These are phyloP conservation scores for Candida hispaniensis DNA, from an alignment of 805 yeast species.

Conservation along the genomic window DNA sequence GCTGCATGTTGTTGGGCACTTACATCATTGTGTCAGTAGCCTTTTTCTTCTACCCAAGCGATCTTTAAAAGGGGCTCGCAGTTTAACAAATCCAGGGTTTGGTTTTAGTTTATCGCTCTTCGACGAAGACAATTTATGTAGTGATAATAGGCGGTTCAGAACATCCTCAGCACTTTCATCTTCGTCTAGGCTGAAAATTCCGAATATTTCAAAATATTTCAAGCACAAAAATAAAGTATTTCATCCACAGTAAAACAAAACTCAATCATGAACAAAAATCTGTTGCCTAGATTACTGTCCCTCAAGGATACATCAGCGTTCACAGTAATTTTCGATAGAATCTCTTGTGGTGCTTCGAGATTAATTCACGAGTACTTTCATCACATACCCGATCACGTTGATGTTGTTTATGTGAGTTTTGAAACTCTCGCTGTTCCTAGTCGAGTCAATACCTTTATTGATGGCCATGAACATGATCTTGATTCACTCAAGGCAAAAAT, in stretches of 20 bases:
- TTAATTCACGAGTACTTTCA: slow-evolving; percentile 49
- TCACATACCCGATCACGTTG: slow-evolving; percentile 29
- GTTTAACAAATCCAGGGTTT: no score
- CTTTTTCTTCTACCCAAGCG: slow-evolving; percentile 37
- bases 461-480: slow-evolving; percentile 14
- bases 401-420: slow-evolving; percentile 50
- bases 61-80: no score
- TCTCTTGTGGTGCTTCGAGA: slow-evolving; percentile 53
- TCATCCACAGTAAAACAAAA: no score
- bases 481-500: slow-evolving; percentile 23
- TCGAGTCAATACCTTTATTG: slow-evolving; percentile 24
- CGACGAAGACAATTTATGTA: no score
- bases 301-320: slow-evolving; percentile 70
- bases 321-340: slow-evolving; percentile 54
- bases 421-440: slow-evolving; percentile 41
- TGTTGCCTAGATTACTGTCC: slow-evolving; percentile 55
- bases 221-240: no score
- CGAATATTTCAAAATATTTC: no score
- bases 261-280: no score
- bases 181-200: no score
- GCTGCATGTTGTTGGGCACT: slow-evolving; percentile 80
- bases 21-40: slow-evolving; percentile 82
- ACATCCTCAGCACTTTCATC: no score
- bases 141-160: no score
- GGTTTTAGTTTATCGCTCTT: no score